These are phyloP conservation scores for Phytophthora vignae DNA, from an alignment of 352 stramenopile genomes.

Conservation along the genomic window DNA sequence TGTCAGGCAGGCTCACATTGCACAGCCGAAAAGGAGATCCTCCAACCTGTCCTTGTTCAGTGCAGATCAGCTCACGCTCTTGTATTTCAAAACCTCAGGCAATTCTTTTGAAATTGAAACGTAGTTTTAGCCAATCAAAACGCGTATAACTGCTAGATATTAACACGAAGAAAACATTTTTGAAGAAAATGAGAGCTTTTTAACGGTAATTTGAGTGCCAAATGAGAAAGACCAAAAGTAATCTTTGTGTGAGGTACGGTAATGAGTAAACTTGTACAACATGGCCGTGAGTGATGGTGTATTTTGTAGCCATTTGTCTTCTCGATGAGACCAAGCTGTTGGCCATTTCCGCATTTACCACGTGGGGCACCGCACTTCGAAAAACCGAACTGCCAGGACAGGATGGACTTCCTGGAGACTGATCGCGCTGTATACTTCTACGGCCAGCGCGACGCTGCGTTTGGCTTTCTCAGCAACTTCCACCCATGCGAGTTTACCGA, in stretches of 20 bases:
- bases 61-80: not conserved
- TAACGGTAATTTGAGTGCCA: too few relatives aligned
- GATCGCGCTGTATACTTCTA: constrained; percentile 65
- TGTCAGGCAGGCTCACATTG: not conserved
- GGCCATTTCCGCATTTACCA: not conserved
- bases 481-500: constrained; percentile 61
- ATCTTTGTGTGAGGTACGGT: too few relatives aligned
- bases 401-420: constrained; percentile 43
- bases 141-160: too few relatives aligned
- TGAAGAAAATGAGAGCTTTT: too few relatives aligned
- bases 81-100: too few relatives aligned
- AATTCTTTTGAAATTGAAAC: too few relatives aligned
- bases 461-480: constrained; percentile 73
- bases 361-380: too few relatives aligned
- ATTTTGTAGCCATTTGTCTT: not conserved
- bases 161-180: too few relatives aligned
- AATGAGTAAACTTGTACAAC: too few relatives aligned
- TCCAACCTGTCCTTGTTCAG: not conserved
- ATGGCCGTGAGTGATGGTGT: not conserved
- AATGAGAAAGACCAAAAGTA: too few relatives aligned
- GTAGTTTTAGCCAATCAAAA: too few relatives aligned
- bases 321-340: not conserved
- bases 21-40: not conserved
- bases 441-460: constrained; percentile 42
- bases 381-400: too few relatives aligned